Conservation (phyloP, 2,329 filamentous ascomycete species). For the Fusarium mexicanum region DNA sequence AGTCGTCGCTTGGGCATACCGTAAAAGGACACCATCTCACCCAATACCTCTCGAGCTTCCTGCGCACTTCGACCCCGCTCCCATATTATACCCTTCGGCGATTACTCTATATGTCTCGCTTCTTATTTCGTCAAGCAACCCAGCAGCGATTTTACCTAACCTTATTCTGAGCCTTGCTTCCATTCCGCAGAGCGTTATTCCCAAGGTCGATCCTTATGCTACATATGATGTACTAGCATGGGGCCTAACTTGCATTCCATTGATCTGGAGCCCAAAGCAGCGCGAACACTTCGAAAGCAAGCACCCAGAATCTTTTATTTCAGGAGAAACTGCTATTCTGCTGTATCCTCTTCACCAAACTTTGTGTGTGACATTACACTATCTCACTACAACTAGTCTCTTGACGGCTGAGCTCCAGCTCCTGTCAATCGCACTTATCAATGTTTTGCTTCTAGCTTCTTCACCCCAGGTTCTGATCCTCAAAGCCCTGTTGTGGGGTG, state of each 20-base stretch:
- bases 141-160: conserved; percentile 76
- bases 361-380: conserved; percentile 76
- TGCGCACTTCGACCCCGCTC: conserved; percentile 86
- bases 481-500: conserved; percentile 84
- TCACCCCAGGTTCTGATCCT: conserved; percentile 88
- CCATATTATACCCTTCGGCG: conserved; percentile 84
- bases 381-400: conserved; percentile 88
- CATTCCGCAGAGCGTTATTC: conserved; percentile 77
- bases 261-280: conserved; percentile 51
- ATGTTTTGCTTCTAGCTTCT: conserved; percentile 78
- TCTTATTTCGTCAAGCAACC: conserved; percentile 72
- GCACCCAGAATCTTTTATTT: conserved; percentile 47
- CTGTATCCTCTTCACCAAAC: conserved; percentile 87
- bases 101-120: conserved; percentile 82
- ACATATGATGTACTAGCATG: conserved; percentile 79
- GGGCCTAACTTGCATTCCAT: conserved; percentile 76
- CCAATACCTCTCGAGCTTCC: conserved; percentile 66
- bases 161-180: conserved; percentile 83
- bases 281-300: conserved; percentile 47
- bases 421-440: conserved; percentile 83
- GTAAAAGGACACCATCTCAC: conserved; percentile 50
- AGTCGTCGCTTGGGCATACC: conserved; percentile 61
- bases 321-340: conserved; percentile 68
- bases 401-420: conserved; percentile 88
- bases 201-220: conserved; percentile 65